Evolutionary conservation across 495 filamentous ascomycete genomes (phyloP), one percentile per base, ranked within the genome.

Genomic region (Collariella sp.): DNA sequence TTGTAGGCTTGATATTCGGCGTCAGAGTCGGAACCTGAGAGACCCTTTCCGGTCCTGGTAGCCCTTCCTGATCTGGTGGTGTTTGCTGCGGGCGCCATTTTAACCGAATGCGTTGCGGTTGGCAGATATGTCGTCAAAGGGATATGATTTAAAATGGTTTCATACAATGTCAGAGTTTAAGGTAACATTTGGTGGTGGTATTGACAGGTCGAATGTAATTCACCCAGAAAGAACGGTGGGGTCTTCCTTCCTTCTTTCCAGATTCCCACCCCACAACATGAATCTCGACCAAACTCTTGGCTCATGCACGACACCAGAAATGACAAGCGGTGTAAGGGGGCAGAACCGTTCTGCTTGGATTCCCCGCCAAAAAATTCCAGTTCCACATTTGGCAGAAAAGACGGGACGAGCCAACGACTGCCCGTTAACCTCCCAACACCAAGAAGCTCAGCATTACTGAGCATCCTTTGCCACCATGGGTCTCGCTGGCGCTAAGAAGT

Each of bases 401-500:
- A 11, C 34, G 11, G 13, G 12, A 19, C 9, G 7, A 20, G 11
- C 23, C 29, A 13, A 20, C 29, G 23, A 38, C 43, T 19, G 34
- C 35, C 7, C 18, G n/a, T 20, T n/a, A n/a, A 7, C 39, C 24
- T 18, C 22, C 20, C 46, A 39, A 42, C 18, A 55, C 23, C 16
- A n/a, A n/a, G 23, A 15, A 52, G 47, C 63, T 62, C 59, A 54
- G 55, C 57, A 24, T 13, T 19, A 31, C 53, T 54, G 55, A 56
- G 58, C 41, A 47, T 18, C 44, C 41, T 46, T 35, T 48, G 36
- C 45, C 50, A 52, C 69, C 55, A 91, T 91, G 87, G 87, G 87
- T 67, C 81, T 91, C 59, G 79, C 86, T 60, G 86, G 68, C 35
- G 82, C 84, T 48, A 79, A 79, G 60, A 88, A 85, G 87, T 91